phyloP scores from a whole-genome alignment of 2,329 filamentous ascomycete species.

The Trichoderma brevicompactum region DNA sequence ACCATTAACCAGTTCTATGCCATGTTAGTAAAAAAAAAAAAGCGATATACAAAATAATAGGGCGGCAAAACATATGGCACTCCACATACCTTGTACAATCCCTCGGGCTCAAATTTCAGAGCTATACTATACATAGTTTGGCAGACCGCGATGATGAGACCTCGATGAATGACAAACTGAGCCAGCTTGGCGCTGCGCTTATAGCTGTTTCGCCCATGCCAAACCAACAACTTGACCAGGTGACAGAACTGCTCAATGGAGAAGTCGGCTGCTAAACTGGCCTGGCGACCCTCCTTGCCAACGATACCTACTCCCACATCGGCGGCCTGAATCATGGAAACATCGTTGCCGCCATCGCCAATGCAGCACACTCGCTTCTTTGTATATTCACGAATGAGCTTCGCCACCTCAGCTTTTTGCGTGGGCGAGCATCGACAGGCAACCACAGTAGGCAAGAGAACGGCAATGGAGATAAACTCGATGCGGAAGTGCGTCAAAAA shows the following conservation, averaged over 20 bases:
- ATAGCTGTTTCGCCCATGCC: constrained; percentile 97
- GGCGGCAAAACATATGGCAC: too few relatives aligned
- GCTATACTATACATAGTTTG: constrained; percentile 98
- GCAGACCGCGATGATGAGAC: constrained; percentile 91
- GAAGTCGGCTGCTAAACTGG: constrained; percentile 93
- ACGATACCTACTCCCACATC: constrained; percentile 98
- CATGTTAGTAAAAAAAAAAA: not conserved
- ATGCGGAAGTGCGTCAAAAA: constrained; percentile 81
- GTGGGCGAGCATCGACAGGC: constrained; percentile 96
- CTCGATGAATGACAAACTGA: constrained; percentile 97
- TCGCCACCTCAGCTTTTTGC: constrained; percentile 93
- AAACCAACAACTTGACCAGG: constrained; percentile 94
- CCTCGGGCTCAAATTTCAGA: constrained; percentile 88
- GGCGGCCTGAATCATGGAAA: constrained; percentile 98
- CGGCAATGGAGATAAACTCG: constrained; percentile 87
- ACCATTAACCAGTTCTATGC: constrained; percentile 87
- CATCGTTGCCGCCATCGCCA: constrained; percentile 96
- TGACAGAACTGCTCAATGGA: constrained; percentile 95
- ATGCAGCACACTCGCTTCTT: constrained; percentile 97
- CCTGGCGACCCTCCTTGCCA: constrained; percentile 95
- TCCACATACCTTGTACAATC: constrained; percentile 72
- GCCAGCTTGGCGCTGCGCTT: constrained; percentile 93
- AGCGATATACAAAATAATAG: not conserved
- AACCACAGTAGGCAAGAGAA: constrained; percentile 86
- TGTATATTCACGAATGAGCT: constrained; percentile 86